phyloP scores from a whole-genome alignment of 495 filamentous ascomycete genomes.

The Pseudomonodictys pantanalensis region DNA sequence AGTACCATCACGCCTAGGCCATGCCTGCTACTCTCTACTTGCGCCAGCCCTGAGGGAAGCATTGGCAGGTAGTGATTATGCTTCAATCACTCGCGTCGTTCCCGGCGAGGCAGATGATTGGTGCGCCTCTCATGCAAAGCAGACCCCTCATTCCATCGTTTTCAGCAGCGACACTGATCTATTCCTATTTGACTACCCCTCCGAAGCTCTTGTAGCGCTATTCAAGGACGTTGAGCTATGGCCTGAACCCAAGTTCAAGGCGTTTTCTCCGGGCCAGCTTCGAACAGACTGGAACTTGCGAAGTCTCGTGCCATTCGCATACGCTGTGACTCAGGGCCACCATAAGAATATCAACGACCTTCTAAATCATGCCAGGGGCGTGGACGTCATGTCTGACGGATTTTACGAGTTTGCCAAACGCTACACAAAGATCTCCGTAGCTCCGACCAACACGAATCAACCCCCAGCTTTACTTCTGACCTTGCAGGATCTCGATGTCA shows the following conservation, averaged over 20 bases:
- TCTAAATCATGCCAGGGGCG: conserved; percentile 3
- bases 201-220: conserved; percentile 15
- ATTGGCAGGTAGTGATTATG: conserved; percentile 13
- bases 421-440: neutral
- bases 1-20: conserved; percentile 10
- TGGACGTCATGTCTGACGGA: neutral
- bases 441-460: neutral
- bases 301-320: conserved; percentile 22
- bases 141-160: conserved; percentile 16
- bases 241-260: neutral
- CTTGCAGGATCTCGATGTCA: conserved; percentile 20
- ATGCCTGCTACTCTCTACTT: conserved; percentile 19
- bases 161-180: conserved; percentile 32
- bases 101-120: conserved; percentile 34
- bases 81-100: conserved; percentile 11
- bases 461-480: neutral
- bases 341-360: conserved; percentile 2
- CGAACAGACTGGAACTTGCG: conserved; percentile 12
- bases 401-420: conserved; percentile 14
- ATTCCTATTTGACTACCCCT: conserved; percentile 20
- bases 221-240: conserved; percentile 17
- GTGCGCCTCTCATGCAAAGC: conserved; percentile 21
- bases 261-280: conserved; percentile 11
- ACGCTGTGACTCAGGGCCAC: neutral
- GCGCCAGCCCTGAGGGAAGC: conserved; percentile 25